Evolutionary conservation across 2,329 filamentous ascomycete species (phyloP), one percentile per base, ranked within the genome.

Genomic region (Pestalotiopsis fici): DNA sequence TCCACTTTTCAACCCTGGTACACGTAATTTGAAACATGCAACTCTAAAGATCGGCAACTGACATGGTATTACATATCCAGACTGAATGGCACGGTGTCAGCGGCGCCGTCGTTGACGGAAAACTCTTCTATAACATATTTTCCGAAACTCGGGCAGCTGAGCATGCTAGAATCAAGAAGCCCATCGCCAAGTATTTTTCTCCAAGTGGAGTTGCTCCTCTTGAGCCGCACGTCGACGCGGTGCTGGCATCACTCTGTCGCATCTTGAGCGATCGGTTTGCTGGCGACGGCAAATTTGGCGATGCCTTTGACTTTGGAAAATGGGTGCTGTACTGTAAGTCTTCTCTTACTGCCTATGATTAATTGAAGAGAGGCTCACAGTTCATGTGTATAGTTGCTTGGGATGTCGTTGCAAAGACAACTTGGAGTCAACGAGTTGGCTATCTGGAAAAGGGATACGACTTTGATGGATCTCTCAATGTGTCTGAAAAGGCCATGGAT

Each of bases 391-490:
- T 37, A 76, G 75, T 71, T 62, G 72, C 79, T 3, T 82, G 80
- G 74, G 82, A 84, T 68, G 77, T 83, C 3, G 78, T 83, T 64
- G 81, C 81, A 25, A 76, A 80, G 54, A 71, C 83, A 21, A 81
- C 79, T 21, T 84, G 82, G 50, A 78, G 79, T 50, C 73, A 78
- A 15, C 76, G 76, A 54, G 78, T 83, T 55, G 81, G 82, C 11
- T 84, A 83, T 68, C 73, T 84, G 21, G 73, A 82, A 25, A 73
- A 77, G 4, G 74, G 77, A 2, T 69, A 68, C 11, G 82, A 83
- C 67, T 74, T 80, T 69, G 76, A 79, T 39, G 77, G 76, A 4
- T 82, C 78, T 37, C 78, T 83, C 5, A 68, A 65, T 15, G 71
- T 70, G 9, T 71, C 75, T 0, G 75, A 75, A 18, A 71, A 76